These are phyloP conservation scores for Takakia lepidozioides DNA, from an alignment of 225 moss, liverwort and hornwort genomes.

Conservation along the genomic window DNA sequence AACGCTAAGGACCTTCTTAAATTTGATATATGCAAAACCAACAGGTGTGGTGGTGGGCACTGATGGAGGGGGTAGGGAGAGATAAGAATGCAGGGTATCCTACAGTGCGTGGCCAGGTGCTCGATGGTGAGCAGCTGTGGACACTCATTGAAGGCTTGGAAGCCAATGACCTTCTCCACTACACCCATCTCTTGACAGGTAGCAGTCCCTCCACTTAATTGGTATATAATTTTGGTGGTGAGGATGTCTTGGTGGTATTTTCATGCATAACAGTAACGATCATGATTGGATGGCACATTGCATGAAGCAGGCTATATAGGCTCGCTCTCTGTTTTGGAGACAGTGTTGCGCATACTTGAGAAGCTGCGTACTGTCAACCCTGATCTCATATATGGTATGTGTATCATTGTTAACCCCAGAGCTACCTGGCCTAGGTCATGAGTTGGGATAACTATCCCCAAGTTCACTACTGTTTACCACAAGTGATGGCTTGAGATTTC, in stretches of 20 bases:
- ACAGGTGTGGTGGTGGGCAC: constrained; percentile 17
- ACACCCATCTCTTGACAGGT: constrained; percentile 97
- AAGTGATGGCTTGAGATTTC: too few species aligned
- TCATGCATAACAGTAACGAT: background rate
- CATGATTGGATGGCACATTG: background rate
- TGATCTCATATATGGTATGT: constrained; percentile 79
- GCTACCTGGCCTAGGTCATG: too few species aligned
- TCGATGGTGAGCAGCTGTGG: constrained; percentile 88
- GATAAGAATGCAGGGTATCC: constrained; percentile 68
- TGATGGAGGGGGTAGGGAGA: constrained; percentile 35
- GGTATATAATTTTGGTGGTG: too few species aligned
- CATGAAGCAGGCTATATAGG: constrained; percentile 73
- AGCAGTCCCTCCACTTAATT: too few species aligned
- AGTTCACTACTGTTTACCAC: too few species aligned
- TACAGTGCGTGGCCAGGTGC: constrained; percentile 67
- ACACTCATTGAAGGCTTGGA: constrained; percentile 88
- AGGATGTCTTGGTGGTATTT: background rate
- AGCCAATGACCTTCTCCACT: constrained; percentile 66
- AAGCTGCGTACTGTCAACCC: constrained; percentile 79
- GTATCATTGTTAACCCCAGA: too few species aligned
- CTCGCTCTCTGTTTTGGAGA: constrained; percentile 84
- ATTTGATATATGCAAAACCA: constrained; percentile 5
- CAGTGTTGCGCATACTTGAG: constrained; percentile 68
- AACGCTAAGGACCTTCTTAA: too few species aligned
- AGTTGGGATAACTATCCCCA: too few species aligned